A percentile compares a stretch with the other conserved stretches of the same genome.
phyloP scores from a whole-genome alignment of 306 rosid species.

The Prunus mira region DNA sequence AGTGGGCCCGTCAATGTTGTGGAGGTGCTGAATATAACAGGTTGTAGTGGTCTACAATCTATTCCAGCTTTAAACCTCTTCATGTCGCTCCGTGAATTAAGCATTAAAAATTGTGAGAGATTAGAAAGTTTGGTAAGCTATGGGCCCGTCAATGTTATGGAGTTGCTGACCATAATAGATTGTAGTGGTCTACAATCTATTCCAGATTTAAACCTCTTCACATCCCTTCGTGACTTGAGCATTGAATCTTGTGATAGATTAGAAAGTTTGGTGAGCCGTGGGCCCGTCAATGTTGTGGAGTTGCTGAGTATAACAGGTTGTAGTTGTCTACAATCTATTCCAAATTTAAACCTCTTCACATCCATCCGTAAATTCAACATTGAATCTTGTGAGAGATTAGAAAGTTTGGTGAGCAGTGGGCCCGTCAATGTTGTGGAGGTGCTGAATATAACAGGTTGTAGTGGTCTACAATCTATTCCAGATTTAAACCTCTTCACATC shows the following conservation, averaged over 20 bases:
- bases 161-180: rapidly evolving
- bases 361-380: rapidly evolving
- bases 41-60: too few species aligned
- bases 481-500: too few species aligned
- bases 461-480: too few species aligned
- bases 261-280: too few species aligned
- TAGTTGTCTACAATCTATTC: too few species aligned
- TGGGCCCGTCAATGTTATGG: neutral
- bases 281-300: neutral
- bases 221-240: too few species aligned
- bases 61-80: too few species aligned
- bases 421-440: neutral
- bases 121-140: neutral
- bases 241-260: too few species aligned
- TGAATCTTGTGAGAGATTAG: rapidly evolving
- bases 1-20: neutral
- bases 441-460: neutral
- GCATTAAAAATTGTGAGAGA: rapidly evolving
- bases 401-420: neutral
- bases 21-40: too few species aligned
- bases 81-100: neutral
- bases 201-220: too few species aligned
- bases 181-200: too few species aligned
- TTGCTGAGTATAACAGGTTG: rapidly evolving
- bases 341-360: too few species aligned